Conservation (phyloP, 495 filamentous ascomycete genomes). For the Xylaria venustula region DNA sequence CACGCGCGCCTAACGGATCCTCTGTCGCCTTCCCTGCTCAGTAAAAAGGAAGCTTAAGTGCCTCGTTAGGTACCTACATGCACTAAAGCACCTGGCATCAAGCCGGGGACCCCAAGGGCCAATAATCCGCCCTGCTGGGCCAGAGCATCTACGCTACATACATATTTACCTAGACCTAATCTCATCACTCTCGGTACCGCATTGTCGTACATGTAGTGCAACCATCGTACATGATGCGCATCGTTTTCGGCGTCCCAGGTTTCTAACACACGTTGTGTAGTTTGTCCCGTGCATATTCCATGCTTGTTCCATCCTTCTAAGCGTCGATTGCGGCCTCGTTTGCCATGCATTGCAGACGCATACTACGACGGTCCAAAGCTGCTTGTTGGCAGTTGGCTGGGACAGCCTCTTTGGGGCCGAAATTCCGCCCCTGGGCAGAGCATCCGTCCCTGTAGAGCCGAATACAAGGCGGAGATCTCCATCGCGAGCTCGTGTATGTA, state of each 20-base stretch:
- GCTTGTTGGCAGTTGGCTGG: background rate
- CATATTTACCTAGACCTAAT: too few species aligned
- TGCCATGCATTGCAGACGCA: background rate
- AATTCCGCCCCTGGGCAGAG: background rate
- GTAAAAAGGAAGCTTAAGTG: too few species aligned
- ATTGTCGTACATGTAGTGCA: too few species aligned
- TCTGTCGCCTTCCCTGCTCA: background rate
- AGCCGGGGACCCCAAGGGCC: too few species aligned
- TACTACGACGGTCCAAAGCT: too few species aligned
- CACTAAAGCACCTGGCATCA: too few species aligned
- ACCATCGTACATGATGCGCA: background rate
- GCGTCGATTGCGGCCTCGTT: background rate
- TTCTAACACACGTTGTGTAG: background rate
- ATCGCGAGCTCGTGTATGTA: background rate
- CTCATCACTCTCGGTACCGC: too few species aligned
- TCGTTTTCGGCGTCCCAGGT: background rate
- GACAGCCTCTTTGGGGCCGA: background rate
- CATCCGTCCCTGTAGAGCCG: background rate
- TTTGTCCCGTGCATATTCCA: constrained; percentile 4
- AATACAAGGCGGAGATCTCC: background rate
- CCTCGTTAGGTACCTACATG: too few species aligned
- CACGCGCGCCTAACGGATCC: constrained; percentile 8
- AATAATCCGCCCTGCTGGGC: too few species aligned
- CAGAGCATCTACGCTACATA: too few species aligned
- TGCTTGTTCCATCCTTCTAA: constrained; percentile 4